Evolutionary conservation across 371 early-diverging fungal genomes (phyloP).

Genomic region (Parasitella parasitica): DNA sequence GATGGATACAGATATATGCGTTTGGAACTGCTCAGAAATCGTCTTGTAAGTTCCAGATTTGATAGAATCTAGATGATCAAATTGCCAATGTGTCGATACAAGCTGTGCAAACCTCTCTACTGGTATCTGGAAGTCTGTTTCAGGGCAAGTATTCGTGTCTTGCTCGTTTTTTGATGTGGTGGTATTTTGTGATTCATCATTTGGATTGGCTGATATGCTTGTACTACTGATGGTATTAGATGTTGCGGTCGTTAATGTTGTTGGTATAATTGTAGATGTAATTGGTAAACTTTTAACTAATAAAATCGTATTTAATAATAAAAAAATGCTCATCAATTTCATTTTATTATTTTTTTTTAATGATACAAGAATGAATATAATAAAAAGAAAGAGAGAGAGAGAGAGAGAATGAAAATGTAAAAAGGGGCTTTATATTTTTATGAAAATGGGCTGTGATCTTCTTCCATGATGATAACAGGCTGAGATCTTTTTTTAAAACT

Average conservation of each 20-base stretch:
- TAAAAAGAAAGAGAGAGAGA: conserved; percentile 3
- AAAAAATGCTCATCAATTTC: conserved; percentile 4
- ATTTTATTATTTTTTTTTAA: conserved; percentile 4
- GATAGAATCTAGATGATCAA: conserved; percentile 43
- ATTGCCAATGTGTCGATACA: conserved; percentile 44
- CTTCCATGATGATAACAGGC: neutral
- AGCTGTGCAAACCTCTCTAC: conserved; percentile 42
- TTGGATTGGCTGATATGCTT: neutral
- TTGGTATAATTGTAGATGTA: neutral
- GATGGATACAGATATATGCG: conserved; percentile 29
- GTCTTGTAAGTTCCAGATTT: conserved; percentile 28
- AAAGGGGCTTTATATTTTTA: conserved; percentile 2
- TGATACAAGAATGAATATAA: conserved; percentile 6
- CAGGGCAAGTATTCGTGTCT: conserved; percentile 2
- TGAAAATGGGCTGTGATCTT: neutral
- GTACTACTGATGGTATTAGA: neutral
- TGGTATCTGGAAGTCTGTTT: conserved; percentile 8
- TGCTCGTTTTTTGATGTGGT: neutral
- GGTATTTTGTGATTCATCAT: neutral
- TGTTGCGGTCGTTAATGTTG: neutral
- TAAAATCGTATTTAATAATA: conserved; percentile 6
- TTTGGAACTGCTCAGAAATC: conserved; percentile 33
- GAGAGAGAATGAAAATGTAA: neutral
- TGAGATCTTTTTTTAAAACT: neutral
- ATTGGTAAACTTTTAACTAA: conserved; percentile 6